These are phyloP conservation scores for Amphibolis antarctica DNA, from an alignment of 106 monocot species.

Conservation along the genomic window DNA sequence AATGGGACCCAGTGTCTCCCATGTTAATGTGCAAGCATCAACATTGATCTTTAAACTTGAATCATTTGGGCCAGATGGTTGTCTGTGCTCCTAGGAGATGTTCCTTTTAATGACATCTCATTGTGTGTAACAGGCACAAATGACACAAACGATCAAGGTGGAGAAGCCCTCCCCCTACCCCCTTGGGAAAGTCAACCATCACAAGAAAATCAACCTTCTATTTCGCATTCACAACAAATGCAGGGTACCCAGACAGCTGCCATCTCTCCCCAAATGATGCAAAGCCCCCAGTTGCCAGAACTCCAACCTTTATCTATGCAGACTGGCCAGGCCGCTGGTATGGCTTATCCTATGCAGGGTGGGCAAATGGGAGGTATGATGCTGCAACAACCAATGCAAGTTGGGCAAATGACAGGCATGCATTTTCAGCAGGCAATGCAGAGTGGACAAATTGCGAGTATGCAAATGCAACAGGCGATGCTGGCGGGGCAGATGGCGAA, in stretches of 20 bases:
- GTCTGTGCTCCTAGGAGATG: too few relatives aligned
- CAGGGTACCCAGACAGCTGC: constrained; percentile 15
- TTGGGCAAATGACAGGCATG: constrained; percentile 5
- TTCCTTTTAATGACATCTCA: background rate
- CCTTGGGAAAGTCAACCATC: constrained; percentile 65
- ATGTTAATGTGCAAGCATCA: too few relatives aligned
- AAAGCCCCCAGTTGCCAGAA: constrained; percentile 20
- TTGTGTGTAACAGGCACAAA: constrained; percentile 16
- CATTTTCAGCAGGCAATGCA: constrained; percentile 1
- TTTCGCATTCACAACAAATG: constrained; percentile 14
- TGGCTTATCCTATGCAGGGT: background rate
- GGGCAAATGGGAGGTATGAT: constrained; percentile 7
- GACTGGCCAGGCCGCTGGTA: background rate
- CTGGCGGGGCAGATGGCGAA: constrained; percentile 2
- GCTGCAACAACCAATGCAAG: background rate
- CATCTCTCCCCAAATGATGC: constrained; percentile 25
- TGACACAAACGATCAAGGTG: constrained; percentile 34
- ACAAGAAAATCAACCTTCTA: constrained; percentile 10
- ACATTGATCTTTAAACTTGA: background rate
- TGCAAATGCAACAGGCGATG: constrained; percentile 6
- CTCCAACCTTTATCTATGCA: background rate
- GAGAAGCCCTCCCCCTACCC: constrained; percentile 51
- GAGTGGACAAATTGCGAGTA: constrained; percentile 2
- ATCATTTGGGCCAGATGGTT: background rate
- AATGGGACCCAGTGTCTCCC: too few relatives aligned